Evolutionary conservation across 768 basidiomycete genomes (phyloP).

Genomic region (Lactifluus volemus): DNA sequence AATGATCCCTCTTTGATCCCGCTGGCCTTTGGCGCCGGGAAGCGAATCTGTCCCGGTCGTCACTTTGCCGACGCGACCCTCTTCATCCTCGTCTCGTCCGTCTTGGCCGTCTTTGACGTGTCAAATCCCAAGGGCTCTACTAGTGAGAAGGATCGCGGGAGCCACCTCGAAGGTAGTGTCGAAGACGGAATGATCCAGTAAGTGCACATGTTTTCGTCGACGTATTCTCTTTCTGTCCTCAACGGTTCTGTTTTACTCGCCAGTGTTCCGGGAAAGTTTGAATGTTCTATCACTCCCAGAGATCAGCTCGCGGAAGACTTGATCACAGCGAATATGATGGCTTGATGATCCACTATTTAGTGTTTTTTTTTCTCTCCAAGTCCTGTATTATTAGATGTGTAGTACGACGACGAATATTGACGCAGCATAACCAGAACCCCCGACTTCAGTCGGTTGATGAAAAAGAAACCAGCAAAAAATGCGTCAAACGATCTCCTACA

Average conservation of each 20-base stretch:
- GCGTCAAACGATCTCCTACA: no score
- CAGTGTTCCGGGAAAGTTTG: background rate
- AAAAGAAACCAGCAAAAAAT: no score
- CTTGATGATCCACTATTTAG: background rate
- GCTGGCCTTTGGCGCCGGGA: conserved; percentile 11
- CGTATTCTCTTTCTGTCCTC: background rate
- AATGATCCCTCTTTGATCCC: background rate
- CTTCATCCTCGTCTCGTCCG: conserved; percentile 12
- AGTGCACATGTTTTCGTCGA: background rate
- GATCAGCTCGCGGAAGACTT: background rate
- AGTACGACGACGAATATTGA: no score
- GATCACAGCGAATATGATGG: background rate
- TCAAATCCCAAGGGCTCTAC: background rate
- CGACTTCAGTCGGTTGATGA: no score
- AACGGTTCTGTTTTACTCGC: background rate
- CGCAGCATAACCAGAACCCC: no score
- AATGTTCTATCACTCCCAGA: conserved; percentile 1
- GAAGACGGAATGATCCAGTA: background rate
- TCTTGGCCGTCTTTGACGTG: conserved; percentile 7
- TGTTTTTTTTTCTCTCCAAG: no score
- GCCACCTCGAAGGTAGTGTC: background rate
- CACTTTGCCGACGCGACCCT: conserved; percentile 19
- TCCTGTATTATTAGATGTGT: no score
- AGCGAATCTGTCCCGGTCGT: conserved; percentile 18
- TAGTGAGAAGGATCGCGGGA: no score